Conservation (phyloP, 768 basidiomycete genomes). For the Lentinula sp. region DNA sequence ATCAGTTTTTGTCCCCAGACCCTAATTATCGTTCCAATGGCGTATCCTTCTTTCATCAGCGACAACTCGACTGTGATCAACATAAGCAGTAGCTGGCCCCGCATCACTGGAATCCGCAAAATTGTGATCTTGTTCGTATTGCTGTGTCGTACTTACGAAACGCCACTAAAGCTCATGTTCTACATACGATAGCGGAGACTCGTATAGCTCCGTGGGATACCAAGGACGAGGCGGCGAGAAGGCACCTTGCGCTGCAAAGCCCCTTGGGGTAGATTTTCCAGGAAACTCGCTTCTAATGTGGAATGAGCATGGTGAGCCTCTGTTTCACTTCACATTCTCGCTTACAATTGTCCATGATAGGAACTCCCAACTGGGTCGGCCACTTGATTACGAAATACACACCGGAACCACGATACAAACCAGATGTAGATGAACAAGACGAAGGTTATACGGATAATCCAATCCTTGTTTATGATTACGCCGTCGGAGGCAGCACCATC, state of each 20-base stretch:
- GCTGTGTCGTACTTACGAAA: background rate
- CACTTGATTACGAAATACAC: conserved; percentile 41
- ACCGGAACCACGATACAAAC: conserved; percentile 28
- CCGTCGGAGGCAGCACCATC: conserved; percentile 44
- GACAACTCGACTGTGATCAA: background rate
- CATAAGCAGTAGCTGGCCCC: background rate
- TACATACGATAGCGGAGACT: conserved; percentile 45
- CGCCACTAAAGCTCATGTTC: background rate
- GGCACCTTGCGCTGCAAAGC: conserved; percentile 33
- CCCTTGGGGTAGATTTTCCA: conserved; percentile 45
- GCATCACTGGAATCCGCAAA: conserved; percentile 22
- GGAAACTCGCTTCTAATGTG: conserved; percentile 30
- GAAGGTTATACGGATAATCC: conserved; percentile 23
- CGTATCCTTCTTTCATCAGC: background rate
- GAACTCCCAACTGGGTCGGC: conserved; percentile 56
- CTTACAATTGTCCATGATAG: background rate
- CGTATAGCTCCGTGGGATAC: conserved; percentile 43
- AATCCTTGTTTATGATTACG: conserved; percentile 54
- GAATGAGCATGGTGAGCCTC: conserved; percentile 27
- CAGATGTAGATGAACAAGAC: conserved; percentile 20
- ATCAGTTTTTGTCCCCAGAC: background rate
- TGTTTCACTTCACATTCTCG: background rate
- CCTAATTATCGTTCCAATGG: background rate
- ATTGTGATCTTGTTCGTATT: conserved; percentile 49
- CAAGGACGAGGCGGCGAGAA: conserved; percentile 9